A percentile compares a stretch with the other conserved stretches of the same genome.
Conservation (phyloP, 140 eudicot species). For the Artemisia princeps region DNA sequence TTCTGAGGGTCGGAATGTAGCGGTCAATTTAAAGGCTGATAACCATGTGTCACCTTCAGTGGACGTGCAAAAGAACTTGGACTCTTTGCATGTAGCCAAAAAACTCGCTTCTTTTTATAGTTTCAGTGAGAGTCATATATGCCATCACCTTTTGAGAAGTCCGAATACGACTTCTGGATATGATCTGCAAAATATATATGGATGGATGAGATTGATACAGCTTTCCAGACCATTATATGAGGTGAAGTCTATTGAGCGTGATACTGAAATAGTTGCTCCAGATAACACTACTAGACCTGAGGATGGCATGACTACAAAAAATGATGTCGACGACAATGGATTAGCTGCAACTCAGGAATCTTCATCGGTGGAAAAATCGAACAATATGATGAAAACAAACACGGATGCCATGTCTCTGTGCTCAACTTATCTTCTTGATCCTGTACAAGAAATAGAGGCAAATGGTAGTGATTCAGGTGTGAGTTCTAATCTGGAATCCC, state of each 20-base stretch:
- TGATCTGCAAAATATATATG: constrained; percentile 32
- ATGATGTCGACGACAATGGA: constrained; percentile 20
- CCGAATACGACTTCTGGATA: constrained; percentile 17
- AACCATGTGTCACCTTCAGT: constrained; percentile 22
- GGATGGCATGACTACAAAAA: constrained; percentile 15
- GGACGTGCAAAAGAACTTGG: constrained; percentile 23
- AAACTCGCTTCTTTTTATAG: constrained; percentile 26
- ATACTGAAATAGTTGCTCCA: constrained; percentile 13
- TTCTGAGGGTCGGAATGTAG: constrained; percentile 31
- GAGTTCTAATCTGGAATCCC: constrained; percentile 15
- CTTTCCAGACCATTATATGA: background rate
- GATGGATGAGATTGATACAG: constrained; percentile 42
- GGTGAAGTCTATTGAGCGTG: no score
- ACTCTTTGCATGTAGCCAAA: constrained; percentile 27
- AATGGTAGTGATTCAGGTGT: constrained; percentile 12
- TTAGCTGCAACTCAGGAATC: constrained; percentile 17
- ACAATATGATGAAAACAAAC: constrained; percentile 15
- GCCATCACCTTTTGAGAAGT: constrained; percentile 26
- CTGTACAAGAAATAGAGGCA: constrained; percentile 22
- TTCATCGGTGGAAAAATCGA: constrained; percentile 13
- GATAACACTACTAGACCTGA: constrained; percentile 12
- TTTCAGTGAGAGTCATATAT: constrained; percentile 21
- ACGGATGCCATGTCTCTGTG: constrained; percentile 13
- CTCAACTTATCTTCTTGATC: constrained; percentile 29
- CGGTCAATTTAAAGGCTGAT: constrained; percentile 25